Conservation (phyloP, 768 basidiomycete species). For the Hygrophoropsis aurantiaca region DNA sequence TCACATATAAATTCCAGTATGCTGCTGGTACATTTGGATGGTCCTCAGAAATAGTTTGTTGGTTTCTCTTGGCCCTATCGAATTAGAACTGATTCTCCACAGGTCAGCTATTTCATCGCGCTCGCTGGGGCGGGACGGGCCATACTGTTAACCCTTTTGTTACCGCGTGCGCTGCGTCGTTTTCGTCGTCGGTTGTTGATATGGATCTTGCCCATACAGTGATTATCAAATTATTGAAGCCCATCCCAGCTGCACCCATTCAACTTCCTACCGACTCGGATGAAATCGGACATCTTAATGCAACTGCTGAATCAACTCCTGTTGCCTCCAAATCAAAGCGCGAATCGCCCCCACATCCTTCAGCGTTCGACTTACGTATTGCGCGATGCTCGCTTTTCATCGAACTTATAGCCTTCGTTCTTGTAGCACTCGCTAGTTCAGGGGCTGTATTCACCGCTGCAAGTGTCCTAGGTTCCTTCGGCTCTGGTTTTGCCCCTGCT, state of each 20-base stretch:
- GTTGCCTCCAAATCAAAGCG: not conserved
- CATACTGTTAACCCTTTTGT: constrained; percentile 49
- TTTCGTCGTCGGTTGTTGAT: not conserved
- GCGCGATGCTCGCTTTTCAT: constrained; percentile 61
- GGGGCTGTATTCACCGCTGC: constrained; percentile 51
- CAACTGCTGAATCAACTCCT: constrained; percentile 4
- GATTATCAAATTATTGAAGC: constrained; percentile 53
- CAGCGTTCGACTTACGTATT: constrained; percentile 67
- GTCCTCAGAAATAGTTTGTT: constrained; percentile 60
- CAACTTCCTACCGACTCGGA: constrained; percentile 11
- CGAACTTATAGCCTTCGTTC: constrained; percentile 50
- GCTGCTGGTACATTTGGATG: constrained; percentile 61
- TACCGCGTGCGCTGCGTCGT: constrained; percentile 52
- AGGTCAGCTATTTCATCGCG: constrained; percentile 79
- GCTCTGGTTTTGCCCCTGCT: constrained; percentile 64
- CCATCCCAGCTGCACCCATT: constrained; percentile 29
- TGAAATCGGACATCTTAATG: constrained; percentile 12
- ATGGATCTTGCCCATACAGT: constrained; percentile 34
- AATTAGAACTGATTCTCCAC: not conserved
- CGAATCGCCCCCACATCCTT: constrained; percentile 30
- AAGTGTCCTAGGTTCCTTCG: constrained; percentile 54
- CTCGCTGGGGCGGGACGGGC: constrained; percentile 54
- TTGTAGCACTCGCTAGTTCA: constrained; percentile 48
- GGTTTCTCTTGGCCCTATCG: not conserved
- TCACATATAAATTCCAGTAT: constrained; percentile 64